Base-by-base conservation (phyloP, 345 rosid species). In the Noccaea caerulescens region DNA sequence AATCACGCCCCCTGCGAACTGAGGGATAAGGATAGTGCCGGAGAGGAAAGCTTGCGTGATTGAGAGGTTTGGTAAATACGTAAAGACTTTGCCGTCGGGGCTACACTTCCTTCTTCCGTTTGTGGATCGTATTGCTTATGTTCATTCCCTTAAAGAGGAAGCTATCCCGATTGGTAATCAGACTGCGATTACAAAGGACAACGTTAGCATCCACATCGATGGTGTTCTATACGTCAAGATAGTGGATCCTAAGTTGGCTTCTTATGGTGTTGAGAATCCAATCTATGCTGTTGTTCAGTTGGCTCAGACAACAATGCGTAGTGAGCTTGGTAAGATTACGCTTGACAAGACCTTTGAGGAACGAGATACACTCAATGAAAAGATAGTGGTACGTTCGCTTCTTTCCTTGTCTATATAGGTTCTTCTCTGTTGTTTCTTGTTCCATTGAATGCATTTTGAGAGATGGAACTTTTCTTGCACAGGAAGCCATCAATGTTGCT, bases 301-400 rank as follows among this genome's bases (percentile, higher is more conserved):
- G 36, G 99, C 99, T 3, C 99, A 91, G 77, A 91, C 99, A 5
- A 88, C 98, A 0, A 94, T 94, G 98, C 93, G 99, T 32, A 94
- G 98, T 45, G 96, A 94, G 81, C 93, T 91, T 1, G 99, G 99
- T 7, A 94, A 94, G 69, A 94, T 94, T 25, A 89, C 98, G 0
- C 98, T 94, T 57, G 99, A 94, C 78, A 91, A 94, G 86, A 94
- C 98, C 5, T 94, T 94, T 43, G 99, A 89, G 72, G 99, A 89
- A 78, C 83, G 99, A 20, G 99, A 91, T 66, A 88, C 93, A 1
- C 91, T 94, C 18, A 94, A 91, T 52, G 96, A 81, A 10, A 89
- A 89, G 86, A 94, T 94, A 51, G 99, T 94, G 90, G 99, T 94
- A 66, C 30, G 88, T 71, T 75, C 54, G 30, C 4, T 27, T 72